Percentiles rank a stretch among this genome's conserved stretches.
Evolutionary conservation across 164 flowering plant genomes (phyloP).

Genomic region (Brasenia schreberi): DNA sequence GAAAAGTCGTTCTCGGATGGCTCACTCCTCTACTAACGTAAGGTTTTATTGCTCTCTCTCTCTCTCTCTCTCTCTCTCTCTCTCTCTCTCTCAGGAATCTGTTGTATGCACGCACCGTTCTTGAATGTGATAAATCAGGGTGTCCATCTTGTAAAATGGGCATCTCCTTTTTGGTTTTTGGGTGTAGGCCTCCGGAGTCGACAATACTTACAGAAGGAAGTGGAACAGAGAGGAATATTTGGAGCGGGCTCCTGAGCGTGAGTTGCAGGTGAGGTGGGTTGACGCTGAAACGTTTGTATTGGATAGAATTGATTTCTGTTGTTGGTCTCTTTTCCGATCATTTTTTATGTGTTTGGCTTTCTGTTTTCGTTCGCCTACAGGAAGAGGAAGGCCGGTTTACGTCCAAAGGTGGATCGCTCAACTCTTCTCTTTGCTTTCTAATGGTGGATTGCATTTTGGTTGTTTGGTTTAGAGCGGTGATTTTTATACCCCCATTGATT

Average conservation of each 20-base stretch:
- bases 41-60: too few species aligned
- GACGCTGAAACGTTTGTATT: conserved; percentile 5
- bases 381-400: not conserved
- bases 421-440: not conserved
- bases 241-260: conserved; percentile 81
- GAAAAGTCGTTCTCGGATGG: conserved; percentile 12
- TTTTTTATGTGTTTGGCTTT: not conserved
- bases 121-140: too few species aligned
- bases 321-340: conserved; percentile 3
- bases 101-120: not conserved
- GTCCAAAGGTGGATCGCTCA: not conserved
- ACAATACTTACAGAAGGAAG: conserved; percentile 68
- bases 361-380: not conserved
- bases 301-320: too few species aligned
- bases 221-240: conserved; percentile 66
- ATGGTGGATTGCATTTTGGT: not conserved
- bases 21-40: conserved; percentile 24
- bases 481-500: too few species aligned
- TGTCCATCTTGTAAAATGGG: not conserved
- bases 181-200: conserved; percentile 56
- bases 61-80: not conserved
- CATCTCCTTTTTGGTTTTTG: not conserved
- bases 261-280: conserved; percentile 35
- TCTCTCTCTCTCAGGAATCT: not conserved
- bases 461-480: too few species aligned